Percentiles rank a stretch among this genome's conserved stretches.
Evolutionary conservation across 179 eudicot species (phyloP).

Genomic region (Beta corolliflora): DNA sequence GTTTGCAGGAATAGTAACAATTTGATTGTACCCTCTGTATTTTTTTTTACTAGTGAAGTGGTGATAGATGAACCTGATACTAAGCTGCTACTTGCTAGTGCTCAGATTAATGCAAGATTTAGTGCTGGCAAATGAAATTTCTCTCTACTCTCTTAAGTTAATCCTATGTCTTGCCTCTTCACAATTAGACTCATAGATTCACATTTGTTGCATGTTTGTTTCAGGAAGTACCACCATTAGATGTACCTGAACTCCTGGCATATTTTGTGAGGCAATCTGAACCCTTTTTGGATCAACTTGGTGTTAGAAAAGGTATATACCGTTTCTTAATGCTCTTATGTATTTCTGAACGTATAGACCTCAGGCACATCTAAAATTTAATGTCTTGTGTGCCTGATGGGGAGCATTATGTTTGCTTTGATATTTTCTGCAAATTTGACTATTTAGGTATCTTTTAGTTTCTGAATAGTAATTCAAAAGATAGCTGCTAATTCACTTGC

Average conservation of each 20-base stretch:
- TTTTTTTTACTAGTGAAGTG: neutral
- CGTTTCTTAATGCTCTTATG: neutral
- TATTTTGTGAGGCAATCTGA: slow-evolving; percentile 85
- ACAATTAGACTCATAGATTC: neutral
- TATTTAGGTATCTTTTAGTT: neutral
- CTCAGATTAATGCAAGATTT: neutral
- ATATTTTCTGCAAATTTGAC: neutral
- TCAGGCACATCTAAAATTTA: neutral
- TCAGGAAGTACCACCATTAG: slow-evolving; percentile 92
- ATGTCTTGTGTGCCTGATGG: neutral
- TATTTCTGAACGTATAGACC: neutral
- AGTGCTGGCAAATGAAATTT: neutral
- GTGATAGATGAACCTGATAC: too few species aligned
- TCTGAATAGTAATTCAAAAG: neutral
- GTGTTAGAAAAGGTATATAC: slow-evolving; percentile 71
- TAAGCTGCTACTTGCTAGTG: neutral
- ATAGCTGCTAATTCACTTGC: neutral
- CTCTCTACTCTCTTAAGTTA: neutral
- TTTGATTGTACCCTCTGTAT: neutral
- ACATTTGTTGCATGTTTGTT: slow-evolving; percentile 12
- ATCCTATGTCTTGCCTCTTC: neutral
- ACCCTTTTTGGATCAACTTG: slow-evolving; percentile 94
- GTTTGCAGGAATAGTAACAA: neutral
- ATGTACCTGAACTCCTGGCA: slow-evolving; percentile 88
- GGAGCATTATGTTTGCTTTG: neutral